A percentile compares a stretch with the other conserved stretches of the same genome.
These are phyloP conservation scores for Berkeleyomyces basicola DNA, from an alignment of 2,329 filamentous ascomycete species.

Conservation along the genomic window DNA sequence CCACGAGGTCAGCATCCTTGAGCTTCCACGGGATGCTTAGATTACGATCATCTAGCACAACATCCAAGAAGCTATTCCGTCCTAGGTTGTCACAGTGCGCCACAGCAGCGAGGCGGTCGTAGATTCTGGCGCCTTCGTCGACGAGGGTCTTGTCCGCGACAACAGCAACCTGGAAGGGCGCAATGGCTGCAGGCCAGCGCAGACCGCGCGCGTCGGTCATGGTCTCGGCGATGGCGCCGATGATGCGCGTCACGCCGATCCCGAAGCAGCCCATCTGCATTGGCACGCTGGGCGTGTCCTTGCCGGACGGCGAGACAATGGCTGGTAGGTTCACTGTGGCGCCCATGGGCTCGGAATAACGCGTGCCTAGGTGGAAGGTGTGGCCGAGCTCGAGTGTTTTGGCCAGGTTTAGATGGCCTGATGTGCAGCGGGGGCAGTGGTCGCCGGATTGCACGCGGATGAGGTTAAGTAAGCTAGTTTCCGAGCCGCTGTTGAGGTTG, in stretches of 20 bases:
- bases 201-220: conserved; percentile 56
- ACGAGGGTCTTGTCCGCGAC: conserved; percentile 34
- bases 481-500: background rate
- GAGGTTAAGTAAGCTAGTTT: conserved; percentile 33
- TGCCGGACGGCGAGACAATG: conserved; percentile 3
- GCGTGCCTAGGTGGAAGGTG: conserved; percentile 82
- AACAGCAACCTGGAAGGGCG: conserved; percentile 65
- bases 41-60: conserved; percentile 56
- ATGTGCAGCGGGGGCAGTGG: conserved; percentile 51
- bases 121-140: conserved; percentile 39
- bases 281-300: conserved; percentile 24
- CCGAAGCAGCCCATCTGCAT: conserved; percentile 96
- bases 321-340: conserved; percentile 37
- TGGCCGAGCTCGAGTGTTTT: conserved; percentile 82
- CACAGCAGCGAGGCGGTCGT: conserved; percentile 38
- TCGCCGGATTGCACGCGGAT: conserved; percentile 52
- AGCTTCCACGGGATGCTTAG: conserved; percentile 68
- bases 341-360: conserved; percentile 63
- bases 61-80: conserved; percentile 32
- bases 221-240: conserved; percentile 69
- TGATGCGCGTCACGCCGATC: conserved; percentile 79
- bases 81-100: background rate
- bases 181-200: conserved; percentile 75
- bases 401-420: conserved; percentile 45
- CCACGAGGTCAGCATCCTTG: conserved; percentile 74